Conservation (phyloP, 2,329 filamentous ascomycete genomes). For the Aureobasidium sp. region DNA sequence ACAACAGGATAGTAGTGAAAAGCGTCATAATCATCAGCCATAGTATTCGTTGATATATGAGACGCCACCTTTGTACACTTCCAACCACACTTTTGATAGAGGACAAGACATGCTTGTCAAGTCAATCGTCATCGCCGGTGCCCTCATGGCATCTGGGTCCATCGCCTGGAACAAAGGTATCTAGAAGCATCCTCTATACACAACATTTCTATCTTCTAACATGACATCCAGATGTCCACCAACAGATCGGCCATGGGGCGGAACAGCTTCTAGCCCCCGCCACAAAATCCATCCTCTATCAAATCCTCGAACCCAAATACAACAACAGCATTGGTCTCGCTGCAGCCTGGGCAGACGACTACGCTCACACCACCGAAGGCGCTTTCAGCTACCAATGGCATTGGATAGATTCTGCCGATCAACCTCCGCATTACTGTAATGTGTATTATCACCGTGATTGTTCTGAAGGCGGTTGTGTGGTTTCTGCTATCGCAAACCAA, state of each 20-base stretch:
- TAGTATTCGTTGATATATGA: not conserved
- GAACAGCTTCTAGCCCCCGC: constrained; percentile 30
- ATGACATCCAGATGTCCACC: constrained; percentile 25
- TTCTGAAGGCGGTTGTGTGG: constrained; percentile 33
- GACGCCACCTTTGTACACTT: no score
- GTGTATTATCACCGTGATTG: constrained; percentile 34
- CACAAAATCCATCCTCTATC: constrained; percentile 26
- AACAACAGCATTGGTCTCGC: constrained; percentile 33
- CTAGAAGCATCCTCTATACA: no score
- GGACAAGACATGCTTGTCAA: not conserved
- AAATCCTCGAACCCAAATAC: constrained; percentile 35
- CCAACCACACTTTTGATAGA: not conserved
- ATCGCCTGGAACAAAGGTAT: constrained; percentile 10
- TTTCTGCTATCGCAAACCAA: constrained; percentile 37
- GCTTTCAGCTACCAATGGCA: constrained; percentile 38
- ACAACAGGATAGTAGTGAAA: no score
- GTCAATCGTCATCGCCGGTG: not conserved
- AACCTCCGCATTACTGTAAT: constrained; percentile 27
- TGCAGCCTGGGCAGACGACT: constrained; percentile 35
- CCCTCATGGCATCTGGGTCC: not conserved
- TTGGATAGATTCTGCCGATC: constrained; percentile 34
- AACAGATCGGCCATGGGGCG: constrained; percentile 36
- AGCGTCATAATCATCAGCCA: not conserved
- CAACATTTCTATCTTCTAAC: not conserved
- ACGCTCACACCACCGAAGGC: constrained; percentile 33